phyloP scores from a whole-genome alignment of 1,139 yeast species.

The Debaryomycetaceae sp. region DNA sequence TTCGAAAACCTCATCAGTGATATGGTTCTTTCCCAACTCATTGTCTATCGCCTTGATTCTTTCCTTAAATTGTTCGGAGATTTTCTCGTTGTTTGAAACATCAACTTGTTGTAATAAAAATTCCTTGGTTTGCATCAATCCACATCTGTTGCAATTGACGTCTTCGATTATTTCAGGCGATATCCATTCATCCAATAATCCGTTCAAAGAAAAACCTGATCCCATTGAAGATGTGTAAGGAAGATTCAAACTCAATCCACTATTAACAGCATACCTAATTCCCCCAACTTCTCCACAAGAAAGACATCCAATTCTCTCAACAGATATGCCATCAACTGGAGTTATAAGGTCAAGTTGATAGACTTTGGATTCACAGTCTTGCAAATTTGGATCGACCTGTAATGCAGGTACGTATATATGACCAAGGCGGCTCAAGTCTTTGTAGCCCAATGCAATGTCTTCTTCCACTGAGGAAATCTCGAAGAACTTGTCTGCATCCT shows the following conservation, averaged over 20 bases:
- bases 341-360: slow-evolving; percentile 62
- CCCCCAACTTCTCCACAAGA: slow-evolving; percentile 94
- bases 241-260: slow-evolving; percentile 76
- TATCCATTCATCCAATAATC: slow-evolving; percentile 67
- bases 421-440: slow-evolving; percentile 54
- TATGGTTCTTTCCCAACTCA: slow-evolving; percentile 62
- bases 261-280: slow-evolving; percentile 72
- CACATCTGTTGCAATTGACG: slow-evolving; percentile 91
- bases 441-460: slow-evolving; percentile 42
- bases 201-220: slow-evolving; percentile 48
- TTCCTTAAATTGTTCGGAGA: slow-evolving; percentile 41
- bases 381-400: slow-evolving; percentile 67
- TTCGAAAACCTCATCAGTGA: slow-evolving; percentile 77
- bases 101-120: slow-evolving; percentile 45
- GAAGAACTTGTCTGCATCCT: slow-evolving; percentile 15
- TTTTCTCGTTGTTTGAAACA: slow-evolving; percentile 31
- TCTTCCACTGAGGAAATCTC: slow-evolving; percentile 17
- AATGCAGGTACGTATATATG: slow-evolving; percentile 65
- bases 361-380: slow-evolving; percentile 35
- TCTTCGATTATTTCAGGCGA: slow-evolving; percentile 84
- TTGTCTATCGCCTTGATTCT: slow-evolving; percentile 55
- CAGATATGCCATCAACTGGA: slow-evolving; percentile 86
- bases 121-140: slow-evolving; percentile 57
- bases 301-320: slow-evolving; percentile 84
- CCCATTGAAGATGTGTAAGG: slow-evolving; percentile 32